Evolutionary conservation across 305 asterid species (phyloP), one percentile per base, ranked within the genome.

Genomic region (Lippia alba): DNA sequence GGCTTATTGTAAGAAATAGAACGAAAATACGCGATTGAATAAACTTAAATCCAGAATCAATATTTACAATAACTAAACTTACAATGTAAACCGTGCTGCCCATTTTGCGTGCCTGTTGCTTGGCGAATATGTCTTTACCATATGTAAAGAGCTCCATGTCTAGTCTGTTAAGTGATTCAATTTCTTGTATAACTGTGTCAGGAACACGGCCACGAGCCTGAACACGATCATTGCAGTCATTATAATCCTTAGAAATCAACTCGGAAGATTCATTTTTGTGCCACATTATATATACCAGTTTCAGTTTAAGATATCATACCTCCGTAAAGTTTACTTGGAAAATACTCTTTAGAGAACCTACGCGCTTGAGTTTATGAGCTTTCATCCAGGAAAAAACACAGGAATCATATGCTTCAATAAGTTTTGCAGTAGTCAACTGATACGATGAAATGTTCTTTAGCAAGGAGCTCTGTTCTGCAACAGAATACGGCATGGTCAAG

Each of bases 251-350:
- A 36, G 61, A 36, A 59, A 63, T 56, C 36, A 19, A 49, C 16
- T 12, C 8, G 19, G 66, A 16, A 65, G 39, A 76, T 59, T 24
- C 62, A 58, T 45, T 20, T 24, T 17, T 5, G 48, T 7, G 68
- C 54, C 36, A 53, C 20, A 36, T 10, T 34, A 68, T 56, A 8
- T 64, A 24, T 24, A 24, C 30, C 30, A 24, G 30, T 24, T 24
- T 24, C 30, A 24, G 30, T 24, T 24, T 24, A 24, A 24, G 30
- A 24, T 24, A 4, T 15, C 9, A 69, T 85, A 91, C 99, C 96
- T 91, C 95, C 78, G 99, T 87, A 63, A 94, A 91, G 82, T 94
- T 94, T 68, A 85, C 96, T 61, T 94, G 96, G 76, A 80, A 61
- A 77, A 91, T 82, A 61, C 67, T 80, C 80, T 86, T 83, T 51